Percentiles rank a stretch among this genome's conserved stretches.
Evolutionary conservation across 78 protist species (phyloP).

Genomic region (Parvularia atlantis): DNA sequence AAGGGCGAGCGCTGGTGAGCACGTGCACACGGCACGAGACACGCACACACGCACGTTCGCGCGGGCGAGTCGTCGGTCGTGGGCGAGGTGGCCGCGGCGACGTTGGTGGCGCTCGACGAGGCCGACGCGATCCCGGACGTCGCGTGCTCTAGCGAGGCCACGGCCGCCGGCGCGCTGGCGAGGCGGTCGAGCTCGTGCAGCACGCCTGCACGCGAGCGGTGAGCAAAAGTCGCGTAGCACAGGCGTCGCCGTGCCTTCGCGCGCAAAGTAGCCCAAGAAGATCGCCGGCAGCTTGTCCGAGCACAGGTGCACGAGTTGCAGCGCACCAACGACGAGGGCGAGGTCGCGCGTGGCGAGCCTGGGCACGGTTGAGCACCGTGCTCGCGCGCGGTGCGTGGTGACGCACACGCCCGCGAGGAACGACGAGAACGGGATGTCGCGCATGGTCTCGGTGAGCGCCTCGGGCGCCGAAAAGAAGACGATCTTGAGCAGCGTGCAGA

Average conservation of each 20-base stretch:
- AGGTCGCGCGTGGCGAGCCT: not conserved
- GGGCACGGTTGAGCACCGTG: too few relatives aligned
- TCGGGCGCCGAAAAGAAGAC: not conserved
- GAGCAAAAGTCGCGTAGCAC: too few relatives aligned
- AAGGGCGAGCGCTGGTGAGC: too few relatives aligned
- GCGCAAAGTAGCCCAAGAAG: constrained; percentile 18
- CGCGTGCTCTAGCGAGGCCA: not conserved
- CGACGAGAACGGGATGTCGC: constrained; percentile 11
- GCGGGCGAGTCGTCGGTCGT: too few relatives aligned
- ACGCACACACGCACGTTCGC: too few relatives aligned
- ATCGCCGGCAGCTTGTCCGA: constrained; percentile 27
- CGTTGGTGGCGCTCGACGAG: too few relatives aligned
- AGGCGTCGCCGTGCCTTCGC: too few relatives aligned
- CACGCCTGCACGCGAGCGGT: too few relatives aligned
- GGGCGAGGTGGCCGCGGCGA: too few relatives aligned
- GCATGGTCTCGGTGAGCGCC: not conserved
- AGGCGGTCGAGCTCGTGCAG: constrained; percentile 5
- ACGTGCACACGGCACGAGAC: too few relatives aligned
- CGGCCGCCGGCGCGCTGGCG: not conserved
- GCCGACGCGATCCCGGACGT: not conserved
- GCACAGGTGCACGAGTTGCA: constrained; percentile 7
- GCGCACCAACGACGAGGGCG: constrained; percentile 1
- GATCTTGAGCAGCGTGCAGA: not conserved
- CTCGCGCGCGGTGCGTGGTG: too few relatives aligned
- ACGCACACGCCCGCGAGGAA: constrained; percentile 16